phyloP scores from a whole-genome alignment of 1,284 basidiomycete genomes.

The Irpex lacteus region DNA sequence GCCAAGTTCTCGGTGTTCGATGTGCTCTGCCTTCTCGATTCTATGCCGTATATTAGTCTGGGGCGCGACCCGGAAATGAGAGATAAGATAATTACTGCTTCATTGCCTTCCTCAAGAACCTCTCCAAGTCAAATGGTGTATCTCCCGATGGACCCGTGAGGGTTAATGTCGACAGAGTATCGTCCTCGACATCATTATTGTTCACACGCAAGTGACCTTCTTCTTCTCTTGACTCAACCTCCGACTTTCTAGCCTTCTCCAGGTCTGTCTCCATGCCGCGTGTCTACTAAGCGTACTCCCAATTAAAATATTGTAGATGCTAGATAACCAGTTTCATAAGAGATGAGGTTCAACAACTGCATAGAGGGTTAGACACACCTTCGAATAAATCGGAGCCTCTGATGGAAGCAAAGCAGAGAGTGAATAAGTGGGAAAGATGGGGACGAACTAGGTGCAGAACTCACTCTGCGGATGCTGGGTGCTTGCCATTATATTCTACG shows the following conservation, averaged over 20 bases:
- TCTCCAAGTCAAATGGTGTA: not conserved
- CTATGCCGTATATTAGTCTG: constrained; percentile 26
- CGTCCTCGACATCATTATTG: not conserved
- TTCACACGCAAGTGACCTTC: not conserved
- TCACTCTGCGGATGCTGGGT: not conserved
- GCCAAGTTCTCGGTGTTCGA: constrained; percentile 45
- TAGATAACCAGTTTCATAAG: no score
- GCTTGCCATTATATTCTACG: not conserved
- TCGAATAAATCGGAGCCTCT: not conserved
- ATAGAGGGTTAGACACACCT: not conserved
- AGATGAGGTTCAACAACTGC: no score
- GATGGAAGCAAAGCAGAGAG: not conserved
- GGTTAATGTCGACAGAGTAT: not conserved
- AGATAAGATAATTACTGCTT: not conserved
- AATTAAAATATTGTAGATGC: not conserved
- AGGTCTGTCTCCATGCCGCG: not conserved
- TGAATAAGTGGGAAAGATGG: not conserved
- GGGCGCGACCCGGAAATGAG: not conserved
- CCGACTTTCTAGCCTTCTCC: not conserved
- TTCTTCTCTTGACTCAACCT: not conserved
- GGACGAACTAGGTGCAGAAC: not conserved
- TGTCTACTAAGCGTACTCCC: not conserved
- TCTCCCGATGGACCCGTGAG: not conserved
- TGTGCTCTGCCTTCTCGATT: constrained; percentile 37
- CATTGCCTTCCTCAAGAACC: not conserved